Conservation (phyloP, 441 rosid genomes). For the Brassica hybrid region DNA sequence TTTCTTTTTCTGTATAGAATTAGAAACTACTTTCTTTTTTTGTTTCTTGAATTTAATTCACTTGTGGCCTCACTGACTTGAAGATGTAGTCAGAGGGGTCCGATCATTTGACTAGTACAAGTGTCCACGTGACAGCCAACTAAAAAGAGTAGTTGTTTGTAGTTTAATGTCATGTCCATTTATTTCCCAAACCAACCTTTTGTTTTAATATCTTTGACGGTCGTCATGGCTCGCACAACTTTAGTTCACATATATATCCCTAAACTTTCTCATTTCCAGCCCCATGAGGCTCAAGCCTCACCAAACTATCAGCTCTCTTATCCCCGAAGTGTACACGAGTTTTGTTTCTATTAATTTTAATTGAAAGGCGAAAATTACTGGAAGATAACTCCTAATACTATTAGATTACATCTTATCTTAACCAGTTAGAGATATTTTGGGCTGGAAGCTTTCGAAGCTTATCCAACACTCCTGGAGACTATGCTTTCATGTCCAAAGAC, state of each 20-base stretch:
- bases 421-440: too few relatives aligned
- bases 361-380: too few relatives aligned
- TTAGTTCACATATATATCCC: background rate
- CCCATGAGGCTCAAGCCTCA: background rate
- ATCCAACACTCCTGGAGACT: too few relatives aligned
- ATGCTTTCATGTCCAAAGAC: too few relatives aligned
- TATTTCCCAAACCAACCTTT: background rate
- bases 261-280: background rate
- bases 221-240: background rate
- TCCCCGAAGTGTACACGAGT: too few relatives aligned
- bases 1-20: background rate
- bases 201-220: background rate
- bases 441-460: too few relatives aligned
- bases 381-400: too few relatives aligned
- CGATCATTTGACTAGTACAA: background rate
- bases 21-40: background rate
- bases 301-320: background rate
- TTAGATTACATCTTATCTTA: too few relatives aligned
- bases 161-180: background rate
- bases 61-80: background rate
- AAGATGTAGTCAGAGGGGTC: background rate
- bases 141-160: background rate
- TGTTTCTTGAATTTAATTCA: background rate
- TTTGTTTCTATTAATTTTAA: too few relatives aligned
- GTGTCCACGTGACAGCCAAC: background rate